phyloP scores from a whole-genome alignment of 2,329 filamentous ascomycete species.

The Pestalotiopsis sp. region DNA sequence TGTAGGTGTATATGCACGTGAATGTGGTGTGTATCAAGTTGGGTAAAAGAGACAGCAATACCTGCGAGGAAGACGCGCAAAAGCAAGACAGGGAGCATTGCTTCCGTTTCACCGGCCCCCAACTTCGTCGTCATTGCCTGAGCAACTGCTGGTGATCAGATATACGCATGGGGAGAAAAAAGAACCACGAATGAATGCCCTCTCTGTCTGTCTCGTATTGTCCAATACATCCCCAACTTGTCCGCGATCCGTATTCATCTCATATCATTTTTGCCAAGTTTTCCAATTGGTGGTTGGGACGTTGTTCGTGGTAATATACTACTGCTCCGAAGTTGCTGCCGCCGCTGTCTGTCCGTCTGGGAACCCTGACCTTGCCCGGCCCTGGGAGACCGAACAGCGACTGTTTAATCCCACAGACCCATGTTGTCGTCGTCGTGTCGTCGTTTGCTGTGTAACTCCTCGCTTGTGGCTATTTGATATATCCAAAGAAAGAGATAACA shows the following conservation, averaged over 20 bases:
- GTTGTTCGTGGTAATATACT: background rate
- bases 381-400: background rate
- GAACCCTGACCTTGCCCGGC: background rate
- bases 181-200: background rate
- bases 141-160: background rate
- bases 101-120: background rate
- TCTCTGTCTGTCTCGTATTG: background rate
- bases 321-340: background rate
- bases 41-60: too few species aligned
- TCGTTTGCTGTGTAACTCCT: background rate
- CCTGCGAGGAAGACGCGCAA: background rate
- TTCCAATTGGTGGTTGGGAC: background rate
- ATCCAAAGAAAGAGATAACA: too few species aligned
- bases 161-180: background rate
- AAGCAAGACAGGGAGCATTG: background rate
- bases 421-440: background rate
- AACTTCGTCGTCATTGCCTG: too few species aligned
- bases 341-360: background rate
- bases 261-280: background rate
- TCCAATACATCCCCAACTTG: background rate
- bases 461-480: background rate
- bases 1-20: too few species aligned
- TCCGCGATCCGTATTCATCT: background rate
- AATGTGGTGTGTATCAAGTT: too few species aligned
- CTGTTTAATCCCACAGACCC: background rate